Evolutionary conservation across 2,329 filamentous ascomycete species (phyloP), one percentile per base, ranked within the genome.

Genomic region (Trematosphaeria pertusa): DNA sequence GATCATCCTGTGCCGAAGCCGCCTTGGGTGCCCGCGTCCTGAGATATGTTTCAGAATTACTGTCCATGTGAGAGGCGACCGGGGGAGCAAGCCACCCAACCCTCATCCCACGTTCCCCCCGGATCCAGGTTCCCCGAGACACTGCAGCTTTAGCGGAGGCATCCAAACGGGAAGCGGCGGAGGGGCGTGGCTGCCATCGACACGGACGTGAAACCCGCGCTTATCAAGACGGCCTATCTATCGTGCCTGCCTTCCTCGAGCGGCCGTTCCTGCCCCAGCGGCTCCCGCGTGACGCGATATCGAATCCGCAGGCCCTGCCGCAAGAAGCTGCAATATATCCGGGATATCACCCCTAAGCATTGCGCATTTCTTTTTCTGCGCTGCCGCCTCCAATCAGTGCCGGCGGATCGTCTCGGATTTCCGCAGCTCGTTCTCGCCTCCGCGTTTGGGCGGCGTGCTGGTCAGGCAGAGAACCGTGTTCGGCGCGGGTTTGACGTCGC

Each of bases 201-300:
- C 20, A n/a, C 12, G 22, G 20, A 40, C 22, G 26, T 26, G 24
- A 40, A 10, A 26, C 21, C n/a, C 6, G 12, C 26, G 8, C 10
- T 9, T 39, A 3, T 15, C 17, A n/a, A 4, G 17, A 11, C 9
- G 10, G 2, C 19, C 34, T 2, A 21, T 31, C 21, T 26, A n/a
- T n/a, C n/a, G n/a, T n/a, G n/a, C n/a, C n/a, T 37, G 32, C 38
- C 35, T 46, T 41, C 20, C 35, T 37, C 19, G n/a, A n/a, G 18
- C n/a, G 18, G 14, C 15, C 22, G 32, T 39, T 26, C 33, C 41
- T 50, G 41, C 42, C 36, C 33, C 35, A 15, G 35, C 21, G 42
- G 37, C 33, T 42, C 14, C 32, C 48, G 43, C 48, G 39, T 52
- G 47, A 47, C 43, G 47, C 48, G 46, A 47, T 43, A 39, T 30